Conservation (phyloP, 2,329 filamentous ascomycete genomes). For the Penicillium sp. region DNA sequence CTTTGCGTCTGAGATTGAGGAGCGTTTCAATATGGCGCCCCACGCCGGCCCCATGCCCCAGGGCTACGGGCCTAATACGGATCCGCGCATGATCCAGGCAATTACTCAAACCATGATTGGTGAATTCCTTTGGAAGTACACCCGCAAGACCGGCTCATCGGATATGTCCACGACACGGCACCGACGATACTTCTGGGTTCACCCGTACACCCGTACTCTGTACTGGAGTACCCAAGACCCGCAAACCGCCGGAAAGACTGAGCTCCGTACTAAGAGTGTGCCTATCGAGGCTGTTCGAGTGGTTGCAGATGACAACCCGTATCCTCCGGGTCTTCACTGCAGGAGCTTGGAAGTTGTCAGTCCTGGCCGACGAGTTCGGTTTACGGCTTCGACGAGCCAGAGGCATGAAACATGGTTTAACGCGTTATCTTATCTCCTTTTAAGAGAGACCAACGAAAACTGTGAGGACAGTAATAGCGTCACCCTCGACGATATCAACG, state of each 20-base stretch:
- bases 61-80: constrained; percentile 70
- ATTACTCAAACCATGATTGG: constrained; percentile 99
- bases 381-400: constrained; percentile 90
- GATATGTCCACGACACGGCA: constrained; percentile 88
- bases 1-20: constrained; percentile 90
- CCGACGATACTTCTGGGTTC: constrained; percentile 97
- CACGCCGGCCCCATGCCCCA: constrained; percentile 50
- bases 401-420: constrained; percentile 99
- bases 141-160: constrained; percentile 83
- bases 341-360: constrained; percentile 91
- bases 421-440: constrained; percentile 84
- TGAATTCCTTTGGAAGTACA: constrained; percentile 99
- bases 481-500: constrained; percentile 61
- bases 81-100: constrained; percentile 97
- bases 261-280: constrained; percentile 83
- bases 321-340: constrained; percentile 88
- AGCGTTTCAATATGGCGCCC: constrained; percentile 74
- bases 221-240: constrained; percentile 97
- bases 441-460: constrained; percentile 64
- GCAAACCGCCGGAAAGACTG: constrained; percentile 69
- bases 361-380: constrained; percentile 83
- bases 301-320: constrained; percentile 89
- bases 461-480: constrained; percentile 60
- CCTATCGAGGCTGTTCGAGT: constrained; percentile 90
- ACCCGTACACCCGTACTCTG: constrained; percentile 91